Base-by-base conservation (phyloP, 768 basidiomycete genomes). In the Suillus variegatus region DNA sequence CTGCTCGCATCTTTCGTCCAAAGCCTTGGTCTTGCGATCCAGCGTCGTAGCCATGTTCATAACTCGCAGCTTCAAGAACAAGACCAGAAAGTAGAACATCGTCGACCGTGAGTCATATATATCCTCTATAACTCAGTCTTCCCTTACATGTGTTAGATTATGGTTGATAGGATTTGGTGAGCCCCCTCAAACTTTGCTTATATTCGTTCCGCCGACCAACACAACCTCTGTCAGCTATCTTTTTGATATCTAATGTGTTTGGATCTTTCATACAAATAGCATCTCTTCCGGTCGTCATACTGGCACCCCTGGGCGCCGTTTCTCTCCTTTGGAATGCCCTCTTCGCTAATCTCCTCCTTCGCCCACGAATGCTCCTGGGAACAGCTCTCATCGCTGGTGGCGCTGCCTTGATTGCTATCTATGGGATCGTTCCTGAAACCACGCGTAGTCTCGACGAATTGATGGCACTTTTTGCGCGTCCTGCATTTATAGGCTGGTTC, bases 241-340 rank as follows among this genome's bases (percentile, higher is more conserved):
- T 95, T 82, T 87, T 96, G 65, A 88, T 89, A 38, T 94, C 94
- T 60, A 97, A 97, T 77, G 79, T 96, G 65, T 79, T 95, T 58
- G 93, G 94, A 8, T 95, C 94, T 2, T 78, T 96, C 44, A 91
- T 97, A 69, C 95, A 97, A 79, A 94, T 98, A 49, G 94, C 94
- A 10, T 92, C 94, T 2, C 86, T 98, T 14, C 95, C 95, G 3
- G 93, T 98, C 68, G 95, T 97, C 66, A 93, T 98, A 64, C 90
- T 98, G 61, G 95, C 95, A 0, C 95, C 95, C 0, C 84, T 98
- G 5, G 95, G 95, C 13, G 95, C 95, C 0, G 92, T 96, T 38
- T 94, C 92, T 3, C 85, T 98, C 36, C 85, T 98, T 36, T 97
- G 92, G 92, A 98, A 98, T 75, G 95, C 95, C 5, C 86, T 97